Percentiles rank a stretch among this genome's conserved stretches.
Conservation (phyloP, 257 asterid genomes). For the Cinchona pubescens region DNA sequence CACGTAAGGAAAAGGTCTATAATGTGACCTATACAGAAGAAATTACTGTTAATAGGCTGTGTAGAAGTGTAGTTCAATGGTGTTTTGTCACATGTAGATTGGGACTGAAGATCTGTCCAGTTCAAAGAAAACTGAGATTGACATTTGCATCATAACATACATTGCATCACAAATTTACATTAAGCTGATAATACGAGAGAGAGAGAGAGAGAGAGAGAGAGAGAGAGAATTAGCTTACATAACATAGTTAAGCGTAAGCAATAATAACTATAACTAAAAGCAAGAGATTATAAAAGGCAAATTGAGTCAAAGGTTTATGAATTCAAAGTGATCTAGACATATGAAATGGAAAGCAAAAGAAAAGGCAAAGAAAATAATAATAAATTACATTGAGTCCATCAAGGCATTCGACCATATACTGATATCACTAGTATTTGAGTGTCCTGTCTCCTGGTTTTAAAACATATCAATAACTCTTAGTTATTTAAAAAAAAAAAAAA, state of each 20-base stretch:
- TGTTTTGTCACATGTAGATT: no score
- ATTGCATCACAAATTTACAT: not conserved
- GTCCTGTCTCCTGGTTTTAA: not conserved
- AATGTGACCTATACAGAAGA: no score
- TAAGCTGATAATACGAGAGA: not conserved
- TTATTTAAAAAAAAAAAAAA: not conserved
- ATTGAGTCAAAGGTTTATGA: not conserved
- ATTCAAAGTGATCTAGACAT: not conserved
- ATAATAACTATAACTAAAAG: not conserved
- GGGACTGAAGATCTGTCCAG: no score
- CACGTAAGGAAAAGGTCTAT: no score
- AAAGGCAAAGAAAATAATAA: not conserved
- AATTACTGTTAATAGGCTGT: no score
- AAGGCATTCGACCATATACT: not conserved
- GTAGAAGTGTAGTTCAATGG: no score
- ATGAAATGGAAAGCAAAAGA: not conserved
- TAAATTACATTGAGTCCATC: not conserved
- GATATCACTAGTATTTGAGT: not conserved
- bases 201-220: conserved; percentile 6
- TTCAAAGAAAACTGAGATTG: conserved; percentile 29
- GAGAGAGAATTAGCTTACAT: not conserved
- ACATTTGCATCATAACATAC: not conserved
- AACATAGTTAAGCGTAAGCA: no score
- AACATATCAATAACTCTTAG: not conserved
- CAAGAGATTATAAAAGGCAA: not conserved